Percentiles rank a stretch among this genome's conserved stretches.
Conservation (phyloP, 2,329 filamentous ascomycete genomes). For the Tolypocladium cylindrosporum region DNA sequence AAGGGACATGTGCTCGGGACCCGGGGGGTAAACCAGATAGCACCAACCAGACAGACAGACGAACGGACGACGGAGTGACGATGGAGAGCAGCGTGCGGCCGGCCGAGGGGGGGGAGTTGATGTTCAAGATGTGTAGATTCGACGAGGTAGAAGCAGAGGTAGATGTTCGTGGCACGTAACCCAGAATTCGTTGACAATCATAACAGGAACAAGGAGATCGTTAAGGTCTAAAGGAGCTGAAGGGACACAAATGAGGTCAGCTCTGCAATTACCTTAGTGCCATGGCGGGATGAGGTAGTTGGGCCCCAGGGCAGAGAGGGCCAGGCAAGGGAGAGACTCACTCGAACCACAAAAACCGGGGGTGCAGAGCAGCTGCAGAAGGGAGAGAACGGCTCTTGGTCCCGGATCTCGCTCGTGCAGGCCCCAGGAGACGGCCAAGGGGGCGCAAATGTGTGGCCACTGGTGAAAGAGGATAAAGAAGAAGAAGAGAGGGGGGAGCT, state of each 20-base stretch:
- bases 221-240: constrained; percentile 2
- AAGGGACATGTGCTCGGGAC: not conserved
- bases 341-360: not conserved
- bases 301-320: not conserved
- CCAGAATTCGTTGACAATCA: not conserved
- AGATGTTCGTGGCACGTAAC: not conserved
- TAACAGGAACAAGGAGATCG: constrained; percentile 1
- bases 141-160: not conserved
- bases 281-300: not conserved
- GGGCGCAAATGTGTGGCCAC: not conserved
- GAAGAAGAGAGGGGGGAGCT: not conserved
- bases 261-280: not conserved
- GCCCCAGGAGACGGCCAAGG: not conserved
- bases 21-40: not conserved
- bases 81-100: not conserved
- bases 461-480: not conserved
- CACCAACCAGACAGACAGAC: not conserved
- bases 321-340: not conserved
- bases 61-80: not conserved
- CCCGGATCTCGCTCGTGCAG: not conserved
- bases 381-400: not conserved
- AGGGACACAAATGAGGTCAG: constrained; percentile 3
- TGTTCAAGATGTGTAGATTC: not conserved
- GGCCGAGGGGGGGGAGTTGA: not conserved
- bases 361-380: not conserved